Percentiles rank a stretch among this genome's conserved stretches.
These are phyloP conservation scores for Colletotrichum lentis DNA, from an alignment of 2,329 filamentous ascomycete genomes.

Conservation along the genomic window DNA sequence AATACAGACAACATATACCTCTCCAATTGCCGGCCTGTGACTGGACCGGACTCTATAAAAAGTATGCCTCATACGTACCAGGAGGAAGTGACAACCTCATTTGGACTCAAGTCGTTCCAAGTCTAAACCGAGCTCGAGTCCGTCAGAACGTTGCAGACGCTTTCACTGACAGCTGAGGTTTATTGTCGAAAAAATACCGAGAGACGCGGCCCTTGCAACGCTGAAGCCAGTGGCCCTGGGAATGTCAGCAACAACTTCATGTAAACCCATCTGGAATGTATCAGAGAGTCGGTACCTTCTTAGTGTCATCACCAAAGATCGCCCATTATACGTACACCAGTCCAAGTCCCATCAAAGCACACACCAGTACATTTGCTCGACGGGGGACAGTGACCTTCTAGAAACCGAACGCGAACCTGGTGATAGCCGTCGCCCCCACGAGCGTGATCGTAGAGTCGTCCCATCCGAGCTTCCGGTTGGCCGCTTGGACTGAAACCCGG, in stretches of 20 bases:
- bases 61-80: too few species aligned
- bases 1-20: too few species aligned
- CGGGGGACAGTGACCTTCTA: conserved; percentile 46
- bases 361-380: conserved; percentile 44
- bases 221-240: conserved; percentile 42
- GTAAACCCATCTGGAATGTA: too few species aligned
- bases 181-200: conserved; percentile 38
- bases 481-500: conserved; percentile 45
- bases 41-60: too few species aligned
- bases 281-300: too few species aligned
- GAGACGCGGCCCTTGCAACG: conserved; percentile 40
- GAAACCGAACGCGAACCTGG: conserved; percentile 46
- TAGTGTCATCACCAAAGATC: too few species aligned
- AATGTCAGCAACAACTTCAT: neutral
- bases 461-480: conserved; percentile 45
- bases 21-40: too few species aligned
- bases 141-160: too few species aligned
- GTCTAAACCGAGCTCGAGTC: too few species aligned
- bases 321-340: conserved; percentile 35
- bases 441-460: conserved; percentile 50
- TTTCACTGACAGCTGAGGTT: conserved; percentile 42
- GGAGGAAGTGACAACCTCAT: too few species aligned
- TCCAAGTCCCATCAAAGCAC: conserved; percentile 46
- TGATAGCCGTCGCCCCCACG: conserved; percentile 43
- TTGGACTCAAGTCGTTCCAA: too few species aligned